Conservation (phyloP, 2,329 filamentous ascomycete genomes). For the Fusarium sp. region DNA sequence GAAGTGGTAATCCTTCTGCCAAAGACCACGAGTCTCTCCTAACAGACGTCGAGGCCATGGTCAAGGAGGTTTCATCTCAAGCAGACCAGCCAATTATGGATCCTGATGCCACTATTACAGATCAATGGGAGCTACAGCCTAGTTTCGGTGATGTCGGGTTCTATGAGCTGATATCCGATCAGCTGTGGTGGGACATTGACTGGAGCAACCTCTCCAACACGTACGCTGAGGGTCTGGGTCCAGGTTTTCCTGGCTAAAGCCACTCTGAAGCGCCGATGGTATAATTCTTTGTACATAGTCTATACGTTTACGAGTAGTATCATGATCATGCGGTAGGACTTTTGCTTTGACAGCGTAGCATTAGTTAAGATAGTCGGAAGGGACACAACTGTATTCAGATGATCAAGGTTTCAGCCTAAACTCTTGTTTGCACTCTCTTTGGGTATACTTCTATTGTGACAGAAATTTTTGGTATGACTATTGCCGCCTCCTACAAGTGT, state of each 20-base stretch:
- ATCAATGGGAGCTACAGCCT: constrained; percentile 4
- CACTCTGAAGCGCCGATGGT: neutral
- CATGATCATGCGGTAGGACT: neutral
- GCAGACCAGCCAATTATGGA: neutral
- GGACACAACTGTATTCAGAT: neutral
- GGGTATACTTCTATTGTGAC: neutral
- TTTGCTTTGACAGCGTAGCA: neutral
- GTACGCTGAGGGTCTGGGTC: neutral
- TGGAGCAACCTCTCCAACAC: constrained; percentile 8
- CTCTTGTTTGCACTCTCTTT: neutral
- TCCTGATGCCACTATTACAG: neutral
- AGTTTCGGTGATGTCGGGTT: constrained; percentile 3
- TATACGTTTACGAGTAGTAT: neutral
- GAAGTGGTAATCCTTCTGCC: constrained; percentile 9
- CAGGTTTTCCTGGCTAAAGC: neutral
- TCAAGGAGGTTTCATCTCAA: constrained; percentile 4
- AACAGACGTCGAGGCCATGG: constrained; percentile 13
- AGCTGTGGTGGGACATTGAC: constrained; percentile 20
- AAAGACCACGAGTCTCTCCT: constrained; percentile 18
- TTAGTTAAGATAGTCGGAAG: neutral
- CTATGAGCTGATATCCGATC: constrained; percentile 11
- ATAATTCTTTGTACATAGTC: neutral
- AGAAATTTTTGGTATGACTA: neutral
- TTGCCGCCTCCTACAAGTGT: neutral
- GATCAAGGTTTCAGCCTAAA: neutral